These are phyloP conservation scores for Vaucheria bursata DNA, from an alignment of 352 stramenopile species.

Conservation along the genomic window DNA sequence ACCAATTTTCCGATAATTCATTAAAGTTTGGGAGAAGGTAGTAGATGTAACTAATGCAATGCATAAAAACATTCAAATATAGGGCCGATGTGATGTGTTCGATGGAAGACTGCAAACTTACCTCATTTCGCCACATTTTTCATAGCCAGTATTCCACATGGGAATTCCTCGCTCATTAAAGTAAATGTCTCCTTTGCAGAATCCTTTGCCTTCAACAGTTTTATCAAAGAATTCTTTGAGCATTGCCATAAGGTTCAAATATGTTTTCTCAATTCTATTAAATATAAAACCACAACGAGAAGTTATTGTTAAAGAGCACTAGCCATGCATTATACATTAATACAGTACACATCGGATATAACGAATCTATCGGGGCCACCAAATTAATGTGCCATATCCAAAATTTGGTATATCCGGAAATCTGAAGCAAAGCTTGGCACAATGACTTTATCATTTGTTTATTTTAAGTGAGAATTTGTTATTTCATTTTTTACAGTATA, in stretches of 20 bases:
- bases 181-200: slow-evolving; percentile 27
- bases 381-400: no score
- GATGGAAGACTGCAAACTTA: no score
- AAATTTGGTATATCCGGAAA: background rate
- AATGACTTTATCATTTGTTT: background rate
- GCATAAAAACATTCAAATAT: no score
- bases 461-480: background rate
- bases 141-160: slow-evolving; percentile 44
- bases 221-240: slow-evolving; percentile 34
- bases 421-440: no score
- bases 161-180: slow-evolving; percentile 45
- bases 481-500: background rate
- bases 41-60: no score
- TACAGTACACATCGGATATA: background rate
- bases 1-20: no score
- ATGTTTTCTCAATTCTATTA: slow-evolving; percentile 17
- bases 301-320: background rate
- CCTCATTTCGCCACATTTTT: slow-evolving; percentile 34
- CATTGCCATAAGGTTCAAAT: slow-evolving; percentile 17
- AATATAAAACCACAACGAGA: background rate
- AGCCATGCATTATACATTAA: background rate
- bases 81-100: no score
- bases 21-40: no score
- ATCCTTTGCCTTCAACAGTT: slow-evolving; percentile 3
- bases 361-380: no score